Conservation (phyloP, 2,329 filamentous ascomycete species). For the Cephalotrichum gorgonifer region DNA sequence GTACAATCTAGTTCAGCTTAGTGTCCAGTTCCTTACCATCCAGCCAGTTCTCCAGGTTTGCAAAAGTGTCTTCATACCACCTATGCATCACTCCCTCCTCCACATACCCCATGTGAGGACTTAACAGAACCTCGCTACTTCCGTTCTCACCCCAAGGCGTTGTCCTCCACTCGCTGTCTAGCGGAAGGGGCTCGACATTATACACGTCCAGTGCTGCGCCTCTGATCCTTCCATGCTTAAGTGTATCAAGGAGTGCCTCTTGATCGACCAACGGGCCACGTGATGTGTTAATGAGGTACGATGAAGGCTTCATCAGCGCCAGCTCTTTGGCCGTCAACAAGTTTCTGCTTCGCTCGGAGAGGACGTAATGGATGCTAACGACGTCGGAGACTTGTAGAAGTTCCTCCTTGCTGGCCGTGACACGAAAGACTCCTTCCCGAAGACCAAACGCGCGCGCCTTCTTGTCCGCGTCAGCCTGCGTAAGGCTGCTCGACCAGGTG, state of each 20-base stretch:
- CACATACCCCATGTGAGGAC: slow-evolving; percentile 76
- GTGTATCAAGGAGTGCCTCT: slow-evolving; percentile 44
- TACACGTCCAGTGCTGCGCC: slow-evolving; percentile 65
- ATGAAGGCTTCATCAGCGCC: slow-evolving; percentile 50
- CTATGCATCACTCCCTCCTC: slow-evolving; percentile 49
- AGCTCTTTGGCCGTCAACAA: slow-evolving; percentile 52
- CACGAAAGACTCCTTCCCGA: slow-evolving; percentile 44
- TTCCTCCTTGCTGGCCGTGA: slow-evolving; percentile 53
- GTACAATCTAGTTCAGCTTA: neutral
- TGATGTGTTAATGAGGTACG: slow-evolving; percentile 59
- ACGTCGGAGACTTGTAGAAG: slow-evolving; percentile 58
- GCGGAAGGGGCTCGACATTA: slow-evolving; percentile 54
- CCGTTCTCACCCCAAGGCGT: slow-evolving; percentile 55
- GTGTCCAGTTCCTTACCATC: slow-evolving; percentile 33
- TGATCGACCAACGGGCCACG: slow-evolving; percentile 59
- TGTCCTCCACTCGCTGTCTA: slow-evolving; percentile 50
- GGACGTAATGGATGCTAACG: slow-evolving; percentile 60
- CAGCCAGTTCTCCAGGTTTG: slow-evolving; percentile 54
- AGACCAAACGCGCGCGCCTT: slow-evolving; percentile 35
- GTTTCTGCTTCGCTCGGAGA: slow-evolving; percentile 55
- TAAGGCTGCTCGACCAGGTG: slow-evolving; percentile 71
- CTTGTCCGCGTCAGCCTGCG: slow-evolving; percentile 63
- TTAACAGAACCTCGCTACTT: slow-evolving; percentile 54
- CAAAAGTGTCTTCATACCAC: slow-evolving; percentile 62
- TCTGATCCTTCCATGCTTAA: slow-evolving; percentile 46